Conservation (phyloP, 2,329 filamentous ascomycete genomes). For the Metarhizium humberi region DNA sequence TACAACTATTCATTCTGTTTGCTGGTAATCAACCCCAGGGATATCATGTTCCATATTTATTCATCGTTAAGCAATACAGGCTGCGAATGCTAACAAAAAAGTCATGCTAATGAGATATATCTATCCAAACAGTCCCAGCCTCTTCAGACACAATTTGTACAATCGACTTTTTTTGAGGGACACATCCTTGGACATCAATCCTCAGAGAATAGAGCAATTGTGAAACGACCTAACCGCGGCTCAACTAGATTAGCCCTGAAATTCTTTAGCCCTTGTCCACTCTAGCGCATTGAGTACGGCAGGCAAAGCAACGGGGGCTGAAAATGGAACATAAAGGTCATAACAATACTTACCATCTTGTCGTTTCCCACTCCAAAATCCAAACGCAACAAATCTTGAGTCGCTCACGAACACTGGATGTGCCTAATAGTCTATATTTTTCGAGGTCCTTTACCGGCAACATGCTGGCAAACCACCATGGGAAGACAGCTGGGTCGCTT, state of each 20-base stretch:
- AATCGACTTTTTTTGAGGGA: not conserved
- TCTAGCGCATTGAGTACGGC: not conserved
- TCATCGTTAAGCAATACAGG: not conserved
- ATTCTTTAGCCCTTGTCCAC: not conserved
- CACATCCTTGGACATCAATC: slow-evolving; percentile 6
- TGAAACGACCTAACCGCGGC: slow-evolving; percentile 18
- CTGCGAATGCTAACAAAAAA: not conserved
- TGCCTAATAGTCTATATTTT: slow-evolving; percentile 67
- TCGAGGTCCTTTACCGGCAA: slow-evolving; percentile 68
- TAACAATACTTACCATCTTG: slow-evolving; percentile 54
- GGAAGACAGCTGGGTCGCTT: slow-evolving; percentile 65
- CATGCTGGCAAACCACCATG: slow-evolving; percentile 85
- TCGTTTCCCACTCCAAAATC: slow-evolving; percentile 63
- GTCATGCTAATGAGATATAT: not conserved
- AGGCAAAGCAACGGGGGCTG: not conserved
- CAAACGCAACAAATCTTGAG: slow-evolving; percentile 76
- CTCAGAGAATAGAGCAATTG: slow-evolving; percentile 21
- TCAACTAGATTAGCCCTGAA: slow-evolving; percentile 19
- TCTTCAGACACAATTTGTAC: not conserved
- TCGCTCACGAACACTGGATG: slow-evolving; percentile 67
- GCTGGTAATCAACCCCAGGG: not conserved
- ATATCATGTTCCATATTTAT: not conserved
- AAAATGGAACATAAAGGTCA: not conserved
- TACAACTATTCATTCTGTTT: not conserved
- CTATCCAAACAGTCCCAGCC: not conserved